Base-by-base conservation (phyloP, 352 stramenopile genomes). In the Pythium diclinum region DNA sequence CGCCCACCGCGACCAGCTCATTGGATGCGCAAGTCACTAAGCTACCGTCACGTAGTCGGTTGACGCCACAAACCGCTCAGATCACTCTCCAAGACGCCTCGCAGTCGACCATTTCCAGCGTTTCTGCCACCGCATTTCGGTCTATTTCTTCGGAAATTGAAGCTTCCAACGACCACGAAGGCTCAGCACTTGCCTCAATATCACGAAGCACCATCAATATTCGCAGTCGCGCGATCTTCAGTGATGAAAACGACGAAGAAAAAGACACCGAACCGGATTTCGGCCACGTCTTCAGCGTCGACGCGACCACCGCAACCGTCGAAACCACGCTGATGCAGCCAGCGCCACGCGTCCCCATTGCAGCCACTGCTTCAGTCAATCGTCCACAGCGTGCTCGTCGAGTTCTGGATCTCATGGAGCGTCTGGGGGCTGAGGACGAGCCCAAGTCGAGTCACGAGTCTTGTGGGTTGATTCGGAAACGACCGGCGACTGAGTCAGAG, bases 351-450 rank as follows among this genome's bases (percentile, higher is more conserved):
- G 25, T 3, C 25, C 25, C 25, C 25, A 28, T 3, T 28, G 25
- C 25, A 28, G 25, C 25, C 25, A 28, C 21, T 14, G 11, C 25
- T 14, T 17, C 16, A 36, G 0, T 16, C 9, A 51, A 16, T 52
- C n/a, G 46, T 14, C n/a, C 9, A 16, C 46, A 30, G 46, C 59
- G 59, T 6, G 49, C 59, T 28, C 59, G 59, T 30, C 59, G 59
- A 38, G 49, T 59, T 30, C 49, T 65, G 21, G 54, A 65, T 42
- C 49, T 65, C 14, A 59, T 65, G 49, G 49, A 65, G 34, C 59
- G 59, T 16, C 49, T 65, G 32, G 30, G 19, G 14, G 33, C 16
- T 6, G 48, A 65, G 21, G 36, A 34, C 56, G 32, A 34, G 19
- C n/a, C 11, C 46, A 52, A 52, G n/a, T 25, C 46, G 23, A 52